Conservation (phyloP, 116 monocot genomes). For the Papilionanthe hybrid region DNA sequence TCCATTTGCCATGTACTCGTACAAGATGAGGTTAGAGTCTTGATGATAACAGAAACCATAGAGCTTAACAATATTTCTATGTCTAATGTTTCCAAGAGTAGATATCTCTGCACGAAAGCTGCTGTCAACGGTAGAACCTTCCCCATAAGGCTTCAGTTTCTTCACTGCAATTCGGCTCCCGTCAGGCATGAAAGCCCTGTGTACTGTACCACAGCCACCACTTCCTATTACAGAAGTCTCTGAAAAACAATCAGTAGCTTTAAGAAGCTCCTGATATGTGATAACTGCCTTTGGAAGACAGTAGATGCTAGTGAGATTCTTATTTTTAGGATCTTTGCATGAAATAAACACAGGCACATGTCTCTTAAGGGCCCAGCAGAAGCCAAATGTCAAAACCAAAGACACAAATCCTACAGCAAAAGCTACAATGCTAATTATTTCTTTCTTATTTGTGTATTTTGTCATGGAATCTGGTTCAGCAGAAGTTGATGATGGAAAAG, state of each 20-base stretch:
- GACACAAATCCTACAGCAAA: conserved; percentile 42
- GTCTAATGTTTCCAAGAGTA: conserved; percentile 59
- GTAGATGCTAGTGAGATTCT: conserved; percentile 26
- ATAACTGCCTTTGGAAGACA: conserved; percentile 52
- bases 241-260: conserved; percentile 59
- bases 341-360: conserved; percentile 24
- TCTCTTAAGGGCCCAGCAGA: conserved; percentile 56
- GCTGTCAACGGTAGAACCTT: conserved; percentile 43
- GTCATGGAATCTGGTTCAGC: conserved; percentile 8
- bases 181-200: conserved; percentile 51
- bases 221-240: conserved; percentile 46
- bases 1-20: conserved; percentile 69
- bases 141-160: conserved; percentile 53
- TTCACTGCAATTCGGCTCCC: conserved; percentile 47
- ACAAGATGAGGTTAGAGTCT: conserved; percentile 57
- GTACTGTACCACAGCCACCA: conserved; percentile 66
- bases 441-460: conserved; percentile 26
- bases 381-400: conserved; percentile 30
- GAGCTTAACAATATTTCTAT: conserved; percentile 68
- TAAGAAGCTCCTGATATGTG: conserved; percentile 64
- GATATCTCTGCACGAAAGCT: conserved; percentile 67
- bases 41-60: conserved; percentile 62
- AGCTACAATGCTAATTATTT: conserved; percentile 42
- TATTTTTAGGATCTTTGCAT: conserved; percentile 27
- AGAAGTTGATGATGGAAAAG: conserved; percentile 6